Conservation (phyloP, 139 green algal genomes). For the Tetradesmus obliquus region DNA sequence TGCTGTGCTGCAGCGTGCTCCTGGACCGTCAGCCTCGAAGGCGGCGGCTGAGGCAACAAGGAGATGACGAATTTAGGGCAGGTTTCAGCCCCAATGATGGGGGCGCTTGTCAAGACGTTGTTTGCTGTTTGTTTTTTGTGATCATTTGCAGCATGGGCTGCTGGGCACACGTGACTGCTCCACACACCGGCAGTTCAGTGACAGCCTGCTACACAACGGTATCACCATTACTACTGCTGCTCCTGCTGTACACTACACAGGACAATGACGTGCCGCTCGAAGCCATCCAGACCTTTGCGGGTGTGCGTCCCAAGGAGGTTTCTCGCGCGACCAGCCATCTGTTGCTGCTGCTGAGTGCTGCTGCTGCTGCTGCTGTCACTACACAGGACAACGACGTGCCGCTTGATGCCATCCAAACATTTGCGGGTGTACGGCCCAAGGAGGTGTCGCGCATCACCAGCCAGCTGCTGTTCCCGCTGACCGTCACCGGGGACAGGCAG, state of each 20-base stretch:
- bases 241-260: slow-evolving; percentile 43
- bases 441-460: slow-evolving; percentile 4
- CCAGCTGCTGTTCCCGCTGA: slow-evolving; percentile 49
- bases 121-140: too few relatives aligned
- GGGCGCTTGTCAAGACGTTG: too few relatives aligned
- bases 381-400: slow-evolving; percentile 70
- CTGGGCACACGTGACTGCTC: too few relatives aligned
- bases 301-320: neutral
- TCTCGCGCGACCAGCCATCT: neutral
- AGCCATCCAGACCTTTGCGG: slow-evolving; percentile 63
- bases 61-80: neutral
- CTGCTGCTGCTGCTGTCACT: neutral
- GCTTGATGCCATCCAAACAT: slow-evolving; percentile 60
- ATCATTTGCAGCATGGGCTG: too few relatives aligned
- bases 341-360: neutral
- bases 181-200: too few relatives aligned
- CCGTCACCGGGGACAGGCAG: slow-evolving; percentile 69
- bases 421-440: slow-evolving; percentile 33
- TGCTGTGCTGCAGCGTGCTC: neutral
- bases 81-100: too few relatives aligned
- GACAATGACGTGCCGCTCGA: slow-evolving; percentile 66
- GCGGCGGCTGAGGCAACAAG: neutral
- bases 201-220: too few relatives aligned
- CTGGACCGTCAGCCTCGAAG: neutral
- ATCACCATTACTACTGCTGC: too few relatives aligned